Evolutionary conservation across 2,329 filamentous ascomycete species (phyloP).

Genomic region (Penicillium occitanis): DNA sequence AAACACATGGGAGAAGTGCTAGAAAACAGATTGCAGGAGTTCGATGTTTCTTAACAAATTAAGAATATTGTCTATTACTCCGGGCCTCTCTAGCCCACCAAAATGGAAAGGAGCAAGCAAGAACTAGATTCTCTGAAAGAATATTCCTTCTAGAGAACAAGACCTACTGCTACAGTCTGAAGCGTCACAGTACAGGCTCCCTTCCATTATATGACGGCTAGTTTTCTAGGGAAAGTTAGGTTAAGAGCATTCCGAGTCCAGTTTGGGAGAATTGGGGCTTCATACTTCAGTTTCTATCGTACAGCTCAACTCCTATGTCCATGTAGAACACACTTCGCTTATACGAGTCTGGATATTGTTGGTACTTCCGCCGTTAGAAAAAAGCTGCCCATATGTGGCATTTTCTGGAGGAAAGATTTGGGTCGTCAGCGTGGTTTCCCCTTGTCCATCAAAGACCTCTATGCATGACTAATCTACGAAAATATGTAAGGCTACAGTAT

Average conservation of each 20-base stretch:
- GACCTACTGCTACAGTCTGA: background rate
- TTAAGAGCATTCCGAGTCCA: background rate
- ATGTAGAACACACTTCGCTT: slow-evolving; percentile 19
- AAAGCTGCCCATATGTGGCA: slow-evolving; percentile 24
- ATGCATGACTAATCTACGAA: slow-evolving; percentile 34
- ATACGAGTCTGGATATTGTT: slow-evolving; percentile 21
- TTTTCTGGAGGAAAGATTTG: slow-evolving; percentile 30
- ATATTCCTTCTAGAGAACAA: background rate
- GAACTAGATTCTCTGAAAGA: background rate
- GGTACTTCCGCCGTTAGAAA: slow-evolving; percentile 24
- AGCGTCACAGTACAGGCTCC: background rate
- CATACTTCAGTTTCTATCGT: background rate
- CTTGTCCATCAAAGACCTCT: slow-evolving; percentile 32
- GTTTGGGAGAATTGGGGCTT: background rate
- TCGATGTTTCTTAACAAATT: background rate
- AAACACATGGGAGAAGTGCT: slow-evolving; percentile 15
- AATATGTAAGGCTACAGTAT: slow-evolving; percentile 26
- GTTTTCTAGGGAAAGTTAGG: background rate
- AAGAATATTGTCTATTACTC: background rate
- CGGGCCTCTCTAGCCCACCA: background rate
- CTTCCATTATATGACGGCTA: background rate
- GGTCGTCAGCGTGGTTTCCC: slow-evolving; percentile 30
- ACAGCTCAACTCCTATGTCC: slow-evolving; percentile 6
- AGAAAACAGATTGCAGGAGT: slow-evolving; percentile 5
- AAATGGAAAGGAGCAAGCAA: background rate